Evolutionary conservation across 2,329 filamentous ascomycete genomes (phyloP).

Genomic region (Samsoniella hepiali): DNA sequence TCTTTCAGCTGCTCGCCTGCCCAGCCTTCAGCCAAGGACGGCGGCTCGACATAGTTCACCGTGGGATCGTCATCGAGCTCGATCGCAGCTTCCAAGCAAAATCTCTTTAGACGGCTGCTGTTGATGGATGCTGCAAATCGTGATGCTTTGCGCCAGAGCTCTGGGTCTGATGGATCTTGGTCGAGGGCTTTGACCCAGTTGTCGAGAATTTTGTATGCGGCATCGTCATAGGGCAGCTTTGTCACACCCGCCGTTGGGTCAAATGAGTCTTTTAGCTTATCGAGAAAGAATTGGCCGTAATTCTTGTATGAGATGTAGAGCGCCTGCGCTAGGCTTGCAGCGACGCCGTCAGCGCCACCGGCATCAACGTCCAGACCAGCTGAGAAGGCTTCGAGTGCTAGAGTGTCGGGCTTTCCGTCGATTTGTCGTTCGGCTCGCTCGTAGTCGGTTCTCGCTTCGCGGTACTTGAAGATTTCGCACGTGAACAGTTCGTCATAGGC

Average conservation of each 20-base stretch:
- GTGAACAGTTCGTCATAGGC: constrained; percentile 84
- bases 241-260: constrained; percentile 47
- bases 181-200: constrained; percentile 59
- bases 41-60: constrained; percentile 58
- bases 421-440: constrained; percentile 62
- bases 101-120: constrained; percentile 56
- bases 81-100: constrained; percentile 63
- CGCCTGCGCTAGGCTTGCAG: constrained; percentile 81
- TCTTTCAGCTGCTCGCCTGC: constrained; percentile 60
- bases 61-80: constrained; percentile 66
- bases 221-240: constrained; percentile 35
- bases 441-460: constrained; percentile 82
- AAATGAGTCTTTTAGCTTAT: constrained; percentile 43
- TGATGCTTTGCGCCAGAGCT: constrained; percentile 60
- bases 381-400: constrained; percentile 45
- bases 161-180: constrained; percentile 64
- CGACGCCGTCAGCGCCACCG: constrained; percentile 67
- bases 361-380: constrained; percentile 54
- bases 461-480: constrained; percentile 91
- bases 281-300: constrained; percentile 86
- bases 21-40: constrained; percentile 60
- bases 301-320: constrained; percentile 95
- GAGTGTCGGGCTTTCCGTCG: constrained; percentile 42
- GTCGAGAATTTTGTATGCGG: constrained; percentile 47
- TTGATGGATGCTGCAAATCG: constrained; percentile 57